Percentiles rank a stretch among this genome's conserved stretches.
phyloP scores from a whole-genome alignment of 257 asterid species.

The Gynochthodes officinalis region DNA sequence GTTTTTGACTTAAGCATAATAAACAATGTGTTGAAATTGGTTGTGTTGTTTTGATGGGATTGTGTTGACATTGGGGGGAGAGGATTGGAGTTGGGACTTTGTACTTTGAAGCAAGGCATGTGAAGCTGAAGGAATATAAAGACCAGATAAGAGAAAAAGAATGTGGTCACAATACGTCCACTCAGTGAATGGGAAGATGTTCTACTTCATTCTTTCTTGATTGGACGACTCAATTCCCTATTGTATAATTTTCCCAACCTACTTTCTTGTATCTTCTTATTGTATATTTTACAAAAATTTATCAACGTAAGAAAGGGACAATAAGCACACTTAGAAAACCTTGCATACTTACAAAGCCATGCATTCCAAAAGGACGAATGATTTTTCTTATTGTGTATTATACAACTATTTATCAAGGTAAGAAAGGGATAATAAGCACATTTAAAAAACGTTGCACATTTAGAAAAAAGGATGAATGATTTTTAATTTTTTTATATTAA shows the following conservation, averaged over 20 bases:
- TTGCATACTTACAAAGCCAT: too few species aligned
- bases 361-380: too few species aligned
- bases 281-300: too few species aligned
- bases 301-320: too few species aligned
- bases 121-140: constrained; percentile 28
- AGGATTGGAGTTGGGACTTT: constrained; percentile 7
- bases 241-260: neutral
- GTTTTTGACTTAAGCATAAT: neutral
- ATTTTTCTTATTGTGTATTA: too few species aligned
- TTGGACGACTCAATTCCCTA: constrained; percentile 14
- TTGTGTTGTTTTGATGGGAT: neutral
- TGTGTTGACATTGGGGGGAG: constrained; percentile 42
- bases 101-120: constrained; percentile 43
- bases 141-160: constrained; percentile 38
- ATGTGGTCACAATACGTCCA: constrained; percentile 54
- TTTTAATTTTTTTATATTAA: too few species aligned
- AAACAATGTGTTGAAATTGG: constrained; percentile 12
- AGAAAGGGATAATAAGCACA: too few species aligned
- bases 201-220: constrained; percentile 11
- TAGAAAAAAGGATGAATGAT: too few species aligned
- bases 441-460: too few species aligned
- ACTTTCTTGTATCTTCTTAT: neutral
- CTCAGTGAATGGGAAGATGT: constrained; percentile 25
- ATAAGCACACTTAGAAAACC: too few species aligned
- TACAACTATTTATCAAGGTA: too few species aligned